A percentile compares a stretch with the other conserved stretches of the same genome.
These are phyloP conservation scores for Ajuga chamaepitys DNA, from an alignment of 257 asterid genomes.

Conservation along the genomic window DNA sequence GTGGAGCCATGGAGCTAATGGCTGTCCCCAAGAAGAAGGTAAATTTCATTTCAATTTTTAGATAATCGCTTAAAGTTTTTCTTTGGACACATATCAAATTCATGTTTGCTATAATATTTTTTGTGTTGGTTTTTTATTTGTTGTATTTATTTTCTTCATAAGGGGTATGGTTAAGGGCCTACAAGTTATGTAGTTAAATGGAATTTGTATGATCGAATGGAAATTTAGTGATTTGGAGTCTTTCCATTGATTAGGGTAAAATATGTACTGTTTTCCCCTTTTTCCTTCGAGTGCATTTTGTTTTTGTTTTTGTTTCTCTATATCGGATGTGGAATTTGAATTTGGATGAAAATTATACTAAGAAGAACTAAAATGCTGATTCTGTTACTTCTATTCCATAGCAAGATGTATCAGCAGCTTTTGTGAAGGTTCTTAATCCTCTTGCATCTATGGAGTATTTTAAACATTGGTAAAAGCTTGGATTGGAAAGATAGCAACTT, in stretches of 20 bases:
- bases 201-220: no score
- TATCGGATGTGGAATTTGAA: no score
- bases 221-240: background rate
- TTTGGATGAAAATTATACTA: background rate
- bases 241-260: background rate
- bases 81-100: background rate
- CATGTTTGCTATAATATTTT: no score
- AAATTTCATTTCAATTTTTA: background rate
- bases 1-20: slow-evolving; percentile 73
- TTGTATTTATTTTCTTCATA: background rate
- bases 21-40: slow-evolving; percentile 89
- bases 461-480: background rate
- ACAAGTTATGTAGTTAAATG: background rate
- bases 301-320: no score
- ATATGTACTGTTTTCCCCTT: background rate
- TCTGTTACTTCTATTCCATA: background rate
- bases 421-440: background rate
- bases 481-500: background rate
- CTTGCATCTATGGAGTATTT: background rate
- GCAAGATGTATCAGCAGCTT: background rate
- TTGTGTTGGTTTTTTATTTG: background rate
- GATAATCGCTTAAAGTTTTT: background rate
- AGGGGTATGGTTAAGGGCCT: slow-evolving; percentile 9
- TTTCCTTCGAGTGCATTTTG: background rate
- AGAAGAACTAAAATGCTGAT: background rate